Conservation (phyloP, 345 rosid genomes). For the Litchi chinensis region DNA sequence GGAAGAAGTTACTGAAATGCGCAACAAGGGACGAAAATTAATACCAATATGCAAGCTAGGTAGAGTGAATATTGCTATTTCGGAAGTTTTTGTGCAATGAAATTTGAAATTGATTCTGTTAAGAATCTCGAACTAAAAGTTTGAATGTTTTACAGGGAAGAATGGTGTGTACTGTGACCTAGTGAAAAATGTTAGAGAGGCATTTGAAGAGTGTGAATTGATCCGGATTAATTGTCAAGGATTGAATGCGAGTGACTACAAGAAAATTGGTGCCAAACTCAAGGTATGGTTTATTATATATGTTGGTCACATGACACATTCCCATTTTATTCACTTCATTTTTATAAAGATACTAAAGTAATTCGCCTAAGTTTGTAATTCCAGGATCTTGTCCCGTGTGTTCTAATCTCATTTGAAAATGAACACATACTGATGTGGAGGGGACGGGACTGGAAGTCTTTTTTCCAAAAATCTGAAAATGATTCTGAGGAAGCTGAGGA, state of each 20-base stretch:
- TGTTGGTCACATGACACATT: not conserved
- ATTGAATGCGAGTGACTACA: slow-evolving; percentile 72
- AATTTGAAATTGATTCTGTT: slow-evolving; percentile 12
- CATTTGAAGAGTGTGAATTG: slow-evolving; percentile 93
- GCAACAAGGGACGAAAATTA: slow-evolving; percentile 73
- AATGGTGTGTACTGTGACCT: slow-evolving; percentile 83
- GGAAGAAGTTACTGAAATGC: slow-evolving; percentile 73
- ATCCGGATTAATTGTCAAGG: slow-evolving; percentile 81
- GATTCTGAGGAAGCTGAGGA: slow-evolving; percentile 29
- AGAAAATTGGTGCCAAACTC: slow-evolving; percentile 90
- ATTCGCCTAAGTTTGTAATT: slow-evolving; percentile 12
- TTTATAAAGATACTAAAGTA: not conserved
- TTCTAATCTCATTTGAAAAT: slow-evolving; percentile 72
- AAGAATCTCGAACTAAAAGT: slow-evolving; percentile 12
- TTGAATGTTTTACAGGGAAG: slow-evolving; percentile 55
- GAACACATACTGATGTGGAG: slow-evolving; percentile 90
- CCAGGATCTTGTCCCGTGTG: slow-evolving; percentile 92
- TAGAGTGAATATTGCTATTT: slow-evolving; percentile 26
- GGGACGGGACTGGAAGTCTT: slow-evolving; percentile 75
- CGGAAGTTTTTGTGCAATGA: not conserved
- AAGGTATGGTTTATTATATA: slow-evolving; percentile 48
- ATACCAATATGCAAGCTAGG: slow-evolving; percentile 85
- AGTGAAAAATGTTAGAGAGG: slow-evolving; percentile 68
- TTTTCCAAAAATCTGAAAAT: slow-evolving; percentile 37
- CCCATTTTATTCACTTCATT: not conserved